Conservation (phyloP, 148 eudicot species). For the Persicaria maculosa region DNA sequence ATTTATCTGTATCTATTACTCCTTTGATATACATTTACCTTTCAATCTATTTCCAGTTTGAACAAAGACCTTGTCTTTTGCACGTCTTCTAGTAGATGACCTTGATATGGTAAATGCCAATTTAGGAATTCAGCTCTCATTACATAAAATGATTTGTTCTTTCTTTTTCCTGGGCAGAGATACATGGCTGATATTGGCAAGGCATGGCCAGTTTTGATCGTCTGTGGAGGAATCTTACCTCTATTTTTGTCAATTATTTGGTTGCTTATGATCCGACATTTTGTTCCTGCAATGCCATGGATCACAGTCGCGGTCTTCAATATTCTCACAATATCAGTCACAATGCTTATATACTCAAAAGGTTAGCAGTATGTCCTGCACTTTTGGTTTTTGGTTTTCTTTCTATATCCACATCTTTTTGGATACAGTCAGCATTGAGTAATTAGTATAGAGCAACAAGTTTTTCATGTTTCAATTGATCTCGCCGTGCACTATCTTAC, state of each 20-base stretch:
- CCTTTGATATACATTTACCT: neutral
- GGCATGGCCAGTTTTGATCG: constrained; percentile 84
- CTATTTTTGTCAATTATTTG: constrained; percentile 76
- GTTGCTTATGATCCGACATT: constrained; percentile 87
- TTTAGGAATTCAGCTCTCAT: neutral
- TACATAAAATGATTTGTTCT: neutral
- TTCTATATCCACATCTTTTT: neutral
- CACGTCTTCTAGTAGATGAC: neutral
- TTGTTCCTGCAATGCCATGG: constrained; percentile 98
- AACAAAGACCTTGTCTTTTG: neutral
- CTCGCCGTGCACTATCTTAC: neutral
- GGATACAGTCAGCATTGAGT: neutral
- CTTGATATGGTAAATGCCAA: neutral
- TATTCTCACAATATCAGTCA: constrained; percentile 71
- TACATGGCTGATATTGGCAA: constrained; percentile 94
- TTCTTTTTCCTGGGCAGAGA: constrained; percentile 47
- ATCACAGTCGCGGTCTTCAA: constrained; percentile 76
- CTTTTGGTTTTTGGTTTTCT: neutral
- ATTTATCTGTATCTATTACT: neutral
- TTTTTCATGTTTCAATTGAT: neutral
- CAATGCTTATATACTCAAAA: constrained; percentile 82
- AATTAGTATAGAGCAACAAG: neutral
- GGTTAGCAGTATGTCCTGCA: constrained; percentile 39
- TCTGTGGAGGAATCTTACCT: constrained; percentile 93
- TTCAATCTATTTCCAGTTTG: neutral